Base-by-base conservation (phyloP, 2,329 filamentous ascomycete species). In the Pseudogymnoascus sp. region DNA sequence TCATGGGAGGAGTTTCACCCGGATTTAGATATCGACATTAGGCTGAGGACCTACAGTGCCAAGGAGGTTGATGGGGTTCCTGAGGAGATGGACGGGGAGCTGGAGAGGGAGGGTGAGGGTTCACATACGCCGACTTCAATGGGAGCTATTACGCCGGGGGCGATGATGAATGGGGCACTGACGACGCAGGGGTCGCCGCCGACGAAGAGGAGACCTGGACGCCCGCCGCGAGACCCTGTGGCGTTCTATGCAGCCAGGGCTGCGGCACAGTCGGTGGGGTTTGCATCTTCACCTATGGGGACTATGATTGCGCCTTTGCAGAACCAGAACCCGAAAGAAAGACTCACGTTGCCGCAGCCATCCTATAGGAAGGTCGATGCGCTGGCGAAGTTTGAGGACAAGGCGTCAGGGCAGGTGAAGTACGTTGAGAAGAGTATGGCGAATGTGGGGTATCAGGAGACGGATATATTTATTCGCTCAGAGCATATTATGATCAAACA, bases 1-100 rank as follows among this genome's bases (percentile, higher is more conserved):
- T 91, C 91, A 61, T 99, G 93, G 92, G 93, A 97, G 72, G 95
- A 99, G 74, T 97, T 97, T 68, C 95, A 99, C 75, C 92, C 91
- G 0, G 91, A 97, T 70, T 84, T 99, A 61, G 93, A 97, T 77
- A 92, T 97, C 59, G 91, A 96, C 63, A 83, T 83, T 11, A 85
- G 84, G 3, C 88, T 97, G 67, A 85, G 88, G 68, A 81, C 96
- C 2, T 93, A 93, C 72, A 86, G 84, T 59, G 87, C 92, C 1
- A 88, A 95, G 66, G 90, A 96, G 68, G 88, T 97, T 5, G 93
- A 97, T 73, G 91, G 91, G 18, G 80, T 86, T 43, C 77, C 80
- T 23, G 82, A 81, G 65, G 78, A 83, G 3, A 64, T 3, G 12
- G 37, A 18, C 5, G 37, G 12, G 37, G 12, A 6, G 25, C n/a